phyloP scores from a whole-genome alignment of 2,329 filamentous ascomycete genomes.

The Arthroderma uncinatum region DNA sequence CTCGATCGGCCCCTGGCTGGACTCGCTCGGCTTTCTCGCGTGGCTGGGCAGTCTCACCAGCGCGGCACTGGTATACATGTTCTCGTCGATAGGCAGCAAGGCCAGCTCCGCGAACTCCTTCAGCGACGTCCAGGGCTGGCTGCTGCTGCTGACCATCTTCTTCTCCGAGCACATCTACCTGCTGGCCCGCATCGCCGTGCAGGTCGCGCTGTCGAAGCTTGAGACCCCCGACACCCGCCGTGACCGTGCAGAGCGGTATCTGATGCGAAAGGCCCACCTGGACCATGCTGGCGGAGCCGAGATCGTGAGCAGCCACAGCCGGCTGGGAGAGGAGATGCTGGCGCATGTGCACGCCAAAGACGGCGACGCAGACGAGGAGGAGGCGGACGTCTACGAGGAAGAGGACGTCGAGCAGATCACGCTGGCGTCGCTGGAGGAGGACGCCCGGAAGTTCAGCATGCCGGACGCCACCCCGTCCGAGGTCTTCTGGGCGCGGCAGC shows the following conservation, averaged over 20 bases:
- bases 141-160: slow-evolving; percentile 68
- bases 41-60: slow-evolving; percentile 88
- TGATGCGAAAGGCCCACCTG: slow-evolving; percentile 67
- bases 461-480: slow-evolving; percentile 26
- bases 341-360: neutral
- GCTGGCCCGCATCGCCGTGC: slow-evolving; percentile 60
- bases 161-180: slow-evolving; percentile 85
- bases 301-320: no score
- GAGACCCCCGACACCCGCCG: slow-evolving; percentile 71
- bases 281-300: slow-evolving; percentile 33
- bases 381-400: slow-evolving; percentile 33
- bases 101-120: slow-evolving; percentile 28
- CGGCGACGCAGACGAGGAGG: slow-evolving; percentile 24
- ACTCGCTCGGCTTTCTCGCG: slow-evolving; percentile 74
- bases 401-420: slow-evolving; percentile 28
- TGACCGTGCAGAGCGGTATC: slow-evolving; percentile 68
- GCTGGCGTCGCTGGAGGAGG: slow-evolving; percentile 32
- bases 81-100: slow-evolving; percentile 52
- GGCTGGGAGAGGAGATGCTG: neutral
- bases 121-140: slow-evolving; percentile 48
- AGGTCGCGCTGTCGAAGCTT: slow-evolving; percentile 62
- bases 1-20: slow-evolving; percentile 86
- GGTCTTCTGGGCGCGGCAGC: slow-evolving; percentile 37
- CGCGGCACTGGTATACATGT: slow-evolving; percentile 80
- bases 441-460: slow-evolving; percentile 28